Percentiles rank a stretch among this genome's conserved stretches.
These are phyloP conservation scores for Phytopythium delawarense DNA, from an alignment of 352 stramenopile species.

Conservation along the genomic window DNA sequence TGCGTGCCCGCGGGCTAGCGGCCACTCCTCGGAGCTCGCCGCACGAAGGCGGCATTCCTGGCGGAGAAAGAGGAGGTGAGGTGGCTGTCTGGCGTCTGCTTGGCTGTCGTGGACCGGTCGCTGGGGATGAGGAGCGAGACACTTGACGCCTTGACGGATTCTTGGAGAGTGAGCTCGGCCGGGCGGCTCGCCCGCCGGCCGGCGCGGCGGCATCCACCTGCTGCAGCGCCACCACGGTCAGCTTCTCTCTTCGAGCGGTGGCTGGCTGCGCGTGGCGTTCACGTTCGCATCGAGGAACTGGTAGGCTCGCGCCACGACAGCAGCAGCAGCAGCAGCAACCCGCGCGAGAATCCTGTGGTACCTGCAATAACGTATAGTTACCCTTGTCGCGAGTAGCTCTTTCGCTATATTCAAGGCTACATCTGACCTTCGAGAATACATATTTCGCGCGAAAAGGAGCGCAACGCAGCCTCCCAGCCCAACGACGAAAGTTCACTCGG, in stretches of 20 bases:
- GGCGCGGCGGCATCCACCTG: background rate
- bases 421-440: background rate
- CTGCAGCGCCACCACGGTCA: background rate
- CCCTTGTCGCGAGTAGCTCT: background rate
- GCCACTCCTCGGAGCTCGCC: constrained; percentile 2
- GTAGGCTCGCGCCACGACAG: background rate
- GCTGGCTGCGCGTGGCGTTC: background rate
- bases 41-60: constrained; percentile 22
- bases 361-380: constrained; percentile 3
- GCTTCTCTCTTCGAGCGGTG: too few relatives aligned
- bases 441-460: background rate
- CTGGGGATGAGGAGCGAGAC: background rate
- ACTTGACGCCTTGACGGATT: constrained; percentile 8
- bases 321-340: too few relatives aligned
- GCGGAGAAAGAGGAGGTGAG: background rate
- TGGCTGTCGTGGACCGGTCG: background rate
- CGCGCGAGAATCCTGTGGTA: background rate
- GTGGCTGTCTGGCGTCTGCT: background rate
- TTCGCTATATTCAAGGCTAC: background rate
- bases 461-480: background rate
- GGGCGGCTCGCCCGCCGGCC: constrained; percentile 1
- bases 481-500: background rate
- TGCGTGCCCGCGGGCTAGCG: constrained; percentile 9
- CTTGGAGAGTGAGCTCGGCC: constrained; percentile 18
- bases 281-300: background rate